Evolutionary conservation across 192 early-diverging fungal species (phyloP), one percentile per base, ranked within the genome.

Genomic region (Lobosporangium transversale): DNA sequence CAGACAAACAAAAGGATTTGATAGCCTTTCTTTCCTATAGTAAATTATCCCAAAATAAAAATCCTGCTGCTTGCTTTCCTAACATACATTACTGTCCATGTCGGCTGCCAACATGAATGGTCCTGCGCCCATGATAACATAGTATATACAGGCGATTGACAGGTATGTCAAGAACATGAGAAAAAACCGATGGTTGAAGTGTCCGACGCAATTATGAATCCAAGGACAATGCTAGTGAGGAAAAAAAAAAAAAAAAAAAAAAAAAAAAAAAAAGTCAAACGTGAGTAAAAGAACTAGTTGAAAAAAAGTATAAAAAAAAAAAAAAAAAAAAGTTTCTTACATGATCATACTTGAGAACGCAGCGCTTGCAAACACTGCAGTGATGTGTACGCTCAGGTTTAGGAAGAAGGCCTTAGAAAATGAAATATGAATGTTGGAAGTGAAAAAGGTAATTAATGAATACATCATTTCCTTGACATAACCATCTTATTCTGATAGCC

Each of bases 351-450:
- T 84, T 87, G 53, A 94, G 66, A n/a, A 94, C 91, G 58, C 92
- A 94, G 21, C 70, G 56, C 44, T 86, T 87, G 67, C 91, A 92
- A 14, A 90, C 81, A 62, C 90, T 91, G 55, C 92, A 94, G 69
- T 94, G 92, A 66, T 94, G 92, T 15, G 91, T 81, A 58, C 92
- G 79, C 70, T 94, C 92, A 10, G 92, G 92, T 59, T 94, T 94
- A 10, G 89, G 88, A 21, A 84, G 79, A 37, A 88, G 70, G 47
- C 87, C 86, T 87, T 58, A 10, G 6, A 53, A 35, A 11, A 40
- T 14, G n/a, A 47, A 20, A 60, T 29, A 42, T n/a, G 58, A 27
- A 51, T 27, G n/a, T 24, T 32, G 2, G 18, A 12, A 30, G 7
- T n/a, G 51, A 30, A 53, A 47, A 23, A 23, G 8, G n/a, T 21